A percentile compares a stretch with the other conserved stretches of the same genome.
Evolutionary conservation across 2,329 filamentous ascomycete species (phyloP).

Genomic region (Colletotrichum filicis): DNA sequence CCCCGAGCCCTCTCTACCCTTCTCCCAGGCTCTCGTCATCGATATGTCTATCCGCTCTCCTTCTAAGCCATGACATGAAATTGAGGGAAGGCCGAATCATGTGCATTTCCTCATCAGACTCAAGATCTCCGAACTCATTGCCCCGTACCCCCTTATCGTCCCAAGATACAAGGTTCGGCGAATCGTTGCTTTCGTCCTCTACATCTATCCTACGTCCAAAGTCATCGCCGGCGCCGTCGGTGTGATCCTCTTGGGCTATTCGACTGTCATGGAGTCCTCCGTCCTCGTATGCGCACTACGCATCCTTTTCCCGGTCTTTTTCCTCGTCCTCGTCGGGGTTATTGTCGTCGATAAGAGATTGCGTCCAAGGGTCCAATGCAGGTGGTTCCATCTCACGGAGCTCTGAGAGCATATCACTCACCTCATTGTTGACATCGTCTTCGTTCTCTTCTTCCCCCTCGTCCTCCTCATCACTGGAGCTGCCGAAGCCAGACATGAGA

Average conservation of each 20-base stretch:
- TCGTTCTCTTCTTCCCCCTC: slow-evolving; percentile 91
- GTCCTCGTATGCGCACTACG: slow-evolving; percentile 33
- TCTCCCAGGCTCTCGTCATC: slow-evolving; percentile 9
- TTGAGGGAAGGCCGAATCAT: slow-evolving; percentile 25
- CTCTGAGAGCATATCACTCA: slow-evolving; percentile 55
- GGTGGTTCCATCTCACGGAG: slow-evolving; percentile 31
- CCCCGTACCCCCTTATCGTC: not conserved
- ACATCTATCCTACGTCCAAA: slow-evolving; percentile 6
- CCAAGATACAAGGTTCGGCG: slow-evolving; percentile 10
- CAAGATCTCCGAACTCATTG: not conserved
- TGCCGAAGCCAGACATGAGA: slow-evolving; percentile 90
- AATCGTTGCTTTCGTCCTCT: not conserved
- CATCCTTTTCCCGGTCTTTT: slow-evolving; percentile 22
- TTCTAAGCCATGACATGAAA: slow-evolving; percentile 26
- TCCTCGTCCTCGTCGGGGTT: slow-evolving; percentile 40
- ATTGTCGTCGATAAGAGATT: slow-evolving; percentile 34
- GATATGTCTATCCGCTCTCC: slow-evolving; percentile 17
- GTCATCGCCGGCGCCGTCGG: not conserved
- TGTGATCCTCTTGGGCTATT: not conserved
- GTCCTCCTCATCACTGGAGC: slow-evolving; percentile 95
- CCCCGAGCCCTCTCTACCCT: not conserved
- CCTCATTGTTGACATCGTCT: slow-evolving; percentile 77
- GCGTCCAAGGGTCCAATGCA: slow-evolving; percentile 33
- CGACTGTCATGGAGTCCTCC: not conserved
- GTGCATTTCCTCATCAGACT: slow-evolving; percentile 26